Percentiles rank a stretch among this genome's conserved stretches.
phyloP scores from a whole-genome alignment of 2,329 filamentous ascomycete genomes.

The Colletotrichum incanum region DNA sequence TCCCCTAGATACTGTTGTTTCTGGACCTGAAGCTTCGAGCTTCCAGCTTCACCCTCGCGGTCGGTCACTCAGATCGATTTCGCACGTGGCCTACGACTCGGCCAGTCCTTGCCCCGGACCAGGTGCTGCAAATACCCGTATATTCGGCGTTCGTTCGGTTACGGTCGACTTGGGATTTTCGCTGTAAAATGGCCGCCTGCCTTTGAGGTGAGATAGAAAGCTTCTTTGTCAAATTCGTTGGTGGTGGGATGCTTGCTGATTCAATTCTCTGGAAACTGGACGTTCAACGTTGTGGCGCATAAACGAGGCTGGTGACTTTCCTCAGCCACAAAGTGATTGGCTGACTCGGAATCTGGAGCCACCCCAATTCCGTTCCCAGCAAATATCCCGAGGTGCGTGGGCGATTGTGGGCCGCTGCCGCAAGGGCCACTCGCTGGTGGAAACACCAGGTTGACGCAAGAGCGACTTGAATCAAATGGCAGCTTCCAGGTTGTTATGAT shows the following conservation, averaged over 20 bases:
- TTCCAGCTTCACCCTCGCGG: constrained; percentile 24
- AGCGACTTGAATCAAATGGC: neutral
- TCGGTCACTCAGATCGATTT: constrained; percentile 17
- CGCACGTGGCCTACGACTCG: constrained; percentile 3
- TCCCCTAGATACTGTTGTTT: neutral
- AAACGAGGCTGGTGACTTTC: constrained; percentile 12
- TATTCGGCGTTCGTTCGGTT: neutral
- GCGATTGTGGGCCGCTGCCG: neutral
- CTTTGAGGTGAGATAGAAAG: neutral
- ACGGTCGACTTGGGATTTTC: too few species aligned
- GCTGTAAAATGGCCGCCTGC: neutral
- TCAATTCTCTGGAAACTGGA: constrained; percentile 23
- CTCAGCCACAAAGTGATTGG: constrained; percentile 20
- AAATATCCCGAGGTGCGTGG: constrained; percentile 6
- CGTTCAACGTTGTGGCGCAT: constrained; percentile 33
- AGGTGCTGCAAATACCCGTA: neutral
- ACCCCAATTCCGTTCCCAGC: constrained; percentile 3
- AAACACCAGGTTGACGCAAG: neutral
- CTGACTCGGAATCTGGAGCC: constrained; percentile 10
- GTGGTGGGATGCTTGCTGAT: constrained; percentile 23
- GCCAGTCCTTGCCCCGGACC: neutral
- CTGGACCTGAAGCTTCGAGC: constrained; percentile 4
- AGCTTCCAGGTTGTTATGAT: neutral
- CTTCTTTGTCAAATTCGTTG: neutral
- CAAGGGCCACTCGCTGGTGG: neutral